These are phyloP conservation scores for Ligustrum vulgare DNA, from an alignment of 257 asterid species.

Conservation along the genomic window DNA sequence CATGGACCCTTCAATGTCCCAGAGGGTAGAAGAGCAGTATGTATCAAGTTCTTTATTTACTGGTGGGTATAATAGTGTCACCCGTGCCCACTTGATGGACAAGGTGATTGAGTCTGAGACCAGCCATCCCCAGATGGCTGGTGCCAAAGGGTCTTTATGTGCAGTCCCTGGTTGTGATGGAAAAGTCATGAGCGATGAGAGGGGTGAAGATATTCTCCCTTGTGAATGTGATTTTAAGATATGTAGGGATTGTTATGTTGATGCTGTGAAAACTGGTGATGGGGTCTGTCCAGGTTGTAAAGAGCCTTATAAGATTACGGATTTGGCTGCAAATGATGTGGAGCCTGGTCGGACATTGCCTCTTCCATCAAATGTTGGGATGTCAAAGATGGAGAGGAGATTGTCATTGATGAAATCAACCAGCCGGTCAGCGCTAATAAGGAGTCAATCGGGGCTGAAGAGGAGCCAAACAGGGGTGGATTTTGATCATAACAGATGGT, in stretches of 20 bases:
- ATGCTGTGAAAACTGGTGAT: slow-evolving; percentile 31
- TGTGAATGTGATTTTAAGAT: slow-evolving; percentile 38
- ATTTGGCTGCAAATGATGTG: slow-evolving; percentile 20
- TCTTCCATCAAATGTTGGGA: slow-evolving; percentile 14
- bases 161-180: slow-evolving; percentile 33
- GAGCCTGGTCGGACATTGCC: slow-evolving; percentile 12
- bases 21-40: slow-evolving; percentile 36
- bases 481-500: slow-evolving; percentile 21
- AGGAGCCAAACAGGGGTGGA: slow-evolving; percentile 13
- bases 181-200: slow-evolving; percentile 32
- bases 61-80: slow-evolving; percentile 34
- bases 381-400: slow-evolving; percentile 22
- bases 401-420: slow-evolving; percentile 22
- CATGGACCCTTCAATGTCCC: slow-evolving; percentile 28
- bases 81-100: slow-evolving; percentile 39
- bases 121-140: slow-evolving; percentile 38
- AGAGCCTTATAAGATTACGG: slow-evolving; percentile 30
- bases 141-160: slow-evolving; percentile 35
- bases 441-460: slow-evolving; percentile 19
- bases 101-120: slow-evolving; percentile 35
- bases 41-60: slow-evolving; percentile 36
- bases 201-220: slow-evolving; percentile 34
- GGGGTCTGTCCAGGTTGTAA: slow-evolving; percentile 38
- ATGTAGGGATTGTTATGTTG: slow-evolving; percentile 33
- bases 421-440: slow-evolving; percentile 8